Base-by-base conservation (phyloP, 2,329 filamentous ascomycete genomes). In the Aspergillus calidoustus region DNA sequence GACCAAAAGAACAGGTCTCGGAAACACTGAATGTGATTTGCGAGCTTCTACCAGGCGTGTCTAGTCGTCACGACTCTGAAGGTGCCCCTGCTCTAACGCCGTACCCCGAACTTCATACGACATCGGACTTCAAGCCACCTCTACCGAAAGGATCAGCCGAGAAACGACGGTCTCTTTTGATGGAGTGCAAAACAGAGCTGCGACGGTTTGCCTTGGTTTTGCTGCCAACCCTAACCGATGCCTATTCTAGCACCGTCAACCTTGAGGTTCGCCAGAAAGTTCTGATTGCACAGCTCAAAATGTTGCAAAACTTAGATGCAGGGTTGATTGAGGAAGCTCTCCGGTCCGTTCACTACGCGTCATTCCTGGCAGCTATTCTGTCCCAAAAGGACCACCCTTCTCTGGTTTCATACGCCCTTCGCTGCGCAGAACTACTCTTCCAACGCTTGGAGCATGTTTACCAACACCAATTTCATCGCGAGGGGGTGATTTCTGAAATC, bases 11-110 rank as follows among this genome's bases (percentile, higher is more conserved):
- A 68, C 95, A 99, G 77, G 91, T 99, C 19, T 95, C 94, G 69
- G 95, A 99, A 81, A 97, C 96, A 1, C 85, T 99, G 65, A 98
- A 98, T 74, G 93, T 99, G 66, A 93, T 99, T 66, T 97, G 95
- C 80, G 95, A 99, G 79, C 83, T 99, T 31, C 84, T 99, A 41
- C 93, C 94, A 1, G 89, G 87, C 54, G 82, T 94, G 17, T 88
- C 89, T 13, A 84, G 83, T 54, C 82, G 85, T 55, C 80, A 80
- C 43, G 74, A 84, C 5, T 79, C 78, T n/a, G 83, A 81, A 63
- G 72, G 84, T 41, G 11, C 34, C 19, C 82, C 87, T 56, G 80
- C 82, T 58, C 72, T 85, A 17, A 64, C 75, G 23, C 64, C 81
- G 23, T 81, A 81, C 30, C 82, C 83, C 64, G 79, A 81, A 49